Conservation (phyloP, 805 yeast genomes). For the Yarrowia yakushimensis region DNA sequence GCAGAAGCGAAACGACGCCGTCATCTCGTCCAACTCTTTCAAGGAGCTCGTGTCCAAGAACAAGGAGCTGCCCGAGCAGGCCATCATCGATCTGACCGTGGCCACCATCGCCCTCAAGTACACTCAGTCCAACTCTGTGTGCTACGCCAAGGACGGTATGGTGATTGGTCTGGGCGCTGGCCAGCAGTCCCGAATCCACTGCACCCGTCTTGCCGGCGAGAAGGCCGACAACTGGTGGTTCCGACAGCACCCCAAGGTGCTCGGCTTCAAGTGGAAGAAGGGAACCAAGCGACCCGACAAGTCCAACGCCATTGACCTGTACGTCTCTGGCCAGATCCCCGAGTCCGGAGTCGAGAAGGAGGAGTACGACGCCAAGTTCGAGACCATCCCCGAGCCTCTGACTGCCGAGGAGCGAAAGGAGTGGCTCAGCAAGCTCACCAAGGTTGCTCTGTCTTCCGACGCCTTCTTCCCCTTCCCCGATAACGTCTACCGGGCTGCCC, state of each 20-base stretch:
- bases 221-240: constrained; percentile 99
- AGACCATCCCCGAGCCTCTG: constrained; percentile 75
- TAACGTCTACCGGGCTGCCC: constrained; percentile 94
- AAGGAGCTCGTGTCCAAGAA: constrained; percentile 86
- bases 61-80: constrained; percentile 86
- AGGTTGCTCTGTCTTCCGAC: constrained; percentile 92
- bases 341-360: constrained; percentile 85
- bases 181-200: constrained; percentile 98
- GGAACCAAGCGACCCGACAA: constrained; percentile 98
- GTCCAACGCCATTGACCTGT: constrained; percentile 95
- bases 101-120: constrained; percentile 96
- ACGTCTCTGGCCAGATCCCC: constrained; percentile 88
- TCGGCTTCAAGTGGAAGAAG: constrained; percentile 94
- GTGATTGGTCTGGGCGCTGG: constrained; percentile 99
- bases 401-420: constrained; percentile 78
- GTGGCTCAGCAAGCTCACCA: constrained; percentile 75
- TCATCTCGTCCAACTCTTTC: constrained; percentile 84
- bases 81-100: constrained; percentile 86
- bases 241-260: constrained; percentile 94
- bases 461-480: constrained; percentile 99
- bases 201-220: constrained; percentile 98
- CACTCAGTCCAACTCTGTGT: constrained; percentile 97
- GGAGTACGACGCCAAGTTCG: constrained; percentile 89
- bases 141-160: constrained; percentile 99
- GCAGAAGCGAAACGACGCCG: constrained; percentile 97